phyloP scores from a whole-genome alignment of 768 basidiomycete species.

The Russula foetens region DNA sequence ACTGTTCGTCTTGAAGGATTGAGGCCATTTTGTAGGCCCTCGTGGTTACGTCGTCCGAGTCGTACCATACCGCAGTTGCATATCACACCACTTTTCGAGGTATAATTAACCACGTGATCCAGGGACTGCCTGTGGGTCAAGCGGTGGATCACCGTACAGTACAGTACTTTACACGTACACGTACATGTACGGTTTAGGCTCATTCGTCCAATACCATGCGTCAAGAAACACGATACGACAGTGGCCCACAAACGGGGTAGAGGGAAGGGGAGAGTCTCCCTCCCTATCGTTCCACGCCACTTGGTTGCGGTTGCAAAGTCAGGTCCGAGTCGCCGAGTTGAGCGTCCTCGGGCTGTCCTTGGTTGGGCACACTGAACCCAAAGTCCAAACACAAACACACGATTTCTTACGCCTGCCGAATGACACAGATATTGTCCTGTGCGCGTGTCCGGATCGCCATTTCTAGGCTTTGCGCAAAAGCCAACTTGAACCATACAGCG shows the following conservation, averaged over 20 bases:
- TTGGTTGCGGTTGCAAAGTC: no score
- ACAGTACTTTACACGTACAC: no score
- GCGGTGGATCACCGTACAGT: no score
- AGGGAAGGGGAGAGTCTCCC: neutral
- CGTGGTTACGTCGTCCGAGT: neutral
- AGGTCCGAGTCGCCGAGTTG: neutral
- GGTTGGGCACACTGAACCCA: neutral
- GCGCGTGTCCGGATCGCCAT: constrained; percentile 12
- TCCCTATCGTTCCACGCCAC: no score
- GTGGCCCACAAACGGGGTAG: neutral
- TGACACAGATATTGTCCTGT: neutral
- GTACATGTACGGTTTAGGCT: no score
- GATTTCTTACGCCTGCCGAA: neutral
- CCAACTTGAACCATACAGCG: constrained; percentile 24
- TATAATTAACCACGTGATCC: neutral
- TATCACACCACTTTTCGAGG: neutral
- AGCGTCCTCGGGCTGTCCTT: neutral
- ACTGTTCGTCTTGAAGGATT: neutral
- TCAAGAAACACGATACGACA: neutral
- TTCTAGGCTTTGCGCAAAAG: constrained; percentile 9
- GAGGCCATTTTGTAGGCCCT: neutral
- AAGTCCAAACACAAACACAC: neutral
- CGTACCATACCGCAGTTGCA: neutral
- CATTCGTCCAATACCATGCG: neutral
- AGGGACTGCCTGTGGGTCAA: no score